Evolutionary conservation across 2,329 filamentous ascomycete genomes (phyloP).

Genomic region (Fusarium duplospermum): DNA sequence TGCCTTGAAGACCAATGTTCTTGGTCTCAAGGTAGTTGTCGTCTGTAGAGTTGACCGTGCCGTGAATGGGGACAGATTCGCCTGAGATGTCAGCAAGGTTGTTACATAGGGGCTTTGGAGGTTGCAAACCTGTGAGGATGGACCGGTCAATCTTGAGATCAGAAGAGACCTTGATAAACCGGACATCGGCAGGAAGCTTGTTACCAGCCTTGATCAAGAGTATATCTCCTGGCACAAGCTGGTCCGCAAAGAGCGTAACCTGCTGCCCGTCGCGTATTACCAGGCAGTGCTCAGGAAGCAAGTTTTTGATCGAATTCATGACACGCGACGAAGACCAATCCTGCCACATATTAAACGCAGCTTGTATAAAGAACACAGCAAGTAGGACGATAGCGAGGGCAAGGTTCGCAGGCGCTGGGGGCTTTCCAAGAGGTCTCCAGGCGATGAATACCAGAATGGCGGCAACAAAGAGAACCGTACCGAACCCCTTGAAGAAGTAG

Average conservation of each 20-base stretch:
- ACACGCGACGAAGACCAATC: slow-evolving; percentile 82
- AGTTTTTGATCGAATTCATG: slow-evolving; percentile 82
- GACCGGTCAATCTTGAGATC: slow-evolving; percentile 80
- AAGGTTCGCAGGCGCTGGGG: slow-evolving; percentile 75
- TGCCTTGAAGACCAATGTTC: slow-evolving; percentile 82
- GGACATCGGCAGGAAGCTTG: slow-evolving; percentile 79
- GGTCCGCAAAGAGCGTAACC: slow-evolving; percentile 61
- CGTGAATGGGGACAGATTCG: slow-evolving; percentile 73
- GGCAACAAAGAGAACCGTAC: slow-evolving; percentile 75
- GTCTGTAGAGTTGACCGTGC: slow-evolving; percentile 74
- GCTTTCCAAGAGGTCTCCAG: slow-evolving; percentile 80
- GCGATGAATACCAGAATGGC: slow-evolving; percentile 79
- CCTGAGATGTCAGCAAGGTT: slow-evolving; percentile 50
- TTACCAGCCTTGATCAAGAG: slow-evolving; percentile 76
- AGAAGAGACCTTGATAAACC: slow-evolving; percentile 74
- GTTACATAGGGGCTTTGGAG: too few species aligned
- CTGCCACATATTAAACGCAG: slow-evolving; percentile 76
- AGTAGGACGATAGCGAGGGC: slow-evolving; percentile 79
- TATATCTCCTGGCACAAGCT: slow-evolving; percentile 79
- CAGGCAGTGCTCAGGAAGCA: slow-evolving; percentile 80
- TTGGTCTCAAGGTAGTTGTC: slow-evolving; percentile 81
- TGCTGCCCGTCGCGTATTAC: slow-evolving; percentile 70
- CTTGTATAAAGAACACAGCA: slow-evolving; percentile 76
- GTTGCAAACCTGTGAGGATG: slow-evolving; percentile 71
- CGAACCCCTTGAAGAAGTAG: slow-evolving; percentile 85